Percentiles rank a stretch among this genome's conserved stretches.
Conservation (phyloP, 371 early-diverging fungal genomes). For the Mycotypha africana region DNA sequence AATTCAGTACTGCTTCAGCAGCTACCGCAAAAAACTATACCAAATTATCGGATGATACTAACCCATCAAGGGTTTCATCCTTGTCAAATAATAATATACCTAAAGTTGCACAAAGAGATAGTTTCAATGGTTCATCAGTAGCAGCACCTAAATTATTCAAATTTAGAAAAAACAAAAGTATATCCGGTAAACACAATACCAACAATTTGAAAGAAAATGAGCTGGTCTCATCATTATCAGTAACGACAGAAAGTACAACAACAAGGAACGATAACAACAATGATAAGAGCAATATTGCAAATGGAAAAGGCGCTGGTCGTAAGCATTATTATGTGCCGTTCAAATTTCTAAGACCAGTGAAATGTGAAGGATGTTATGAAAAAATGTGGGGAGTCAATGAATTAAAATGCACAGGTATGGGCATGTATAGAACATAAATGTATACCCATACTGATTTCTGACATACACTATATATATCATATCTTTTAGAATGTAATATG, state of each 20-base stretch:
- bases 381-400: constrained; percentile 84
- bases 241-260: constrained; percentile 1
- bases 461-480: neutral
- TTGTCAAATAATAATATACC: too few relatives aligned
- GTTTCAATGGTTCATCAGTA: constrained; percentile 34
- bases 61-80: too few relatives aligned
- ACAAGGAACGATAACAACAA: constrained; percentile 6
- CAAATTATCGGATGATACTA: too few relatives aligned
- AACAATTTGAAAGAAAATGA: constrained; percentile 13
- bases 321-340: constrained; percentile 58
- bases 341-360: constrained; percentile 62
- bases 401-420: constrained; percentile 65
- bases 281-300: neutral
- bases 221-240: constrained; percentile 18
- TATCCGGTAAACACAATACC: constrained; percentile 12
- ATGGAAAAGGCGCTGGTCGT: constrained; percentile 2
- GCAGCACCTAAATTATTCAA: constrained; percentile 40
- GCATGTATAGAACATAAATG: neutral
- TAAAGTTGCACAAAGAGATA: constrained; percentile 37
- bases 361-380: constrained; percentile 82
- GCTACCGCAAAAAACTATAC: too few relatives aligned
- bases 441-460: too few relatives aligned
- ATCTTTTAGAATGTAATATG: constrained; percentile 29
- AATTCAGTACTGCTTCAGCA: too few relatives aligned
- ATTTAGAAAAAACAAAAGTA: constrained; percentile 31